Evolutionary conservation across 345 rosid species (phyloP), one percentile per base, ranked within the genome.

Genomic region (Eucalyptus marginata): DNA sequence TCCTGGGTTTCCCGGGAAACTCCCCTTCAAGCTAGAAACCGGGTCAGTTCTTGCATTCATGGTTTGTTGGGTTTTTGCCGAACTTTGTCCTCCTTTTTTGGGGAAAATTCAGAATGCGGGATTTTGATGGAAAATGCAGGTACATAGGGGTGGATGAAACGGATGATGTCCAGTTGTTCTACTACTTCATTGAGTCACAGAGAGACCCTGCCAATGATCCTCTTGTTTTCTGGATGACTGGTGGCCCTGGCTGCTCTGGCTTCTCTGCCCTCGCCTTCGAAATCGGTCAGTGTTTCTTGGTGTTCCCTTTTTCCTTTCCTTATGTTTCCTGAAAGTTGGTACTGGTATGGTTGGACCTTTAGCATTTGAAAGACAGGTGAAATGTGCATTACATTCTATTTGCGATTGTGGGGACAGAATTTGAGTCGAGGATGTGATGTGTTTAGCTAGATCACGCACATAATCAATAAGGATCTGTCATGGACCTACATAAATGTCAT

Each of bases 161-260:
- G 43, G 91, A 91, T 17, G 93, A 93, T 10, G 91, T 93, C 36
- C 91, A 93, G 86, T 86, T 93, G 36, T 93, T 93, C 56, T 93
- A 93, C 88, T 91, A 90, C 92, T 93, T 90, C 89, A 52, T 92
- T 6, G 91, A 93, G 89, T 93, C 94, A 14, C 92, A 93, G 88
- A 88, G 93, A 66, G 89, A 89, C 86, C 92, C 94, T 5, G 27
- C n/a, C 36, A n/a, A 7, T 10, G 93, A 93, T 50, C 93, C 94
- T 14, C 90, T 92, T 64, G 49, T 93, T 90, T 89, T 93, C n/a
- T 93, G 94, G 94, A 88, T 91, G 56, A 90, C 93, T 7, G 94
- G 93, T 14, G 93, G 93, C 27, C 94, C 94, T 17, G 94, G 92
- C 2, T 93, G 94, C 89, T 93, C 94, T 50, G 93, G 92, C 50